Evolutionary conservation across 2,329 filamentous ascomycete species (phyloP).

Genomic region (Exserohilum turcica): DNA sequence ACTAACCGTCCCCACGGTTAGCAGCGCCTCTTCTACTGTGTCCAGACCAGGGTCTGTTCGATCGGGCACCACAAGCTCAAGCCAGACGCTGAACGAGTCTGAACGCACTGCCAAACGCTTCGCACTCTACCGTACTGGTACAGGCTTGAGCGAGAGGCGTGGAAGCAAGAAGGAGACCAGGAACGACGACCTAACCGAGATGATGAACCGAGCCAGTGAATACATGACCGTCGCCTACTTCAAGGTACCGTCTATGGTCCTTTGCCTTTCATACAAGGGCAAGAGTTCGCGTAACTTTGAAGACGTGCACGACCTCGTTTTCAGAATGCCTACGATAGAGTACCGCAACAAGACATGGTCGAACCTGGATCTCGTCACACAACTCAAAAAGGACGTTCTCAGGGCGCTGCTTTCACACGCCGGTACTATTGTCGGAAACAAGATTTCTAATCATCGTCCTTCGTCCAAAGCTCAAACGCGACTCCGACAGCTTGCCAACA

Average conservation of each 20-base stretch:
- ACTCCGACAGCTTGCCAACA: constrained; percentile 82
- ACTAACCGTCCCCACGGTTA: constrained; percentile 11
- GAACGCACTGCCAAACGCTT: constrained; percentile 47
- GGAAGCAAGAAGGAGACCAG: constrained; percentile 62
- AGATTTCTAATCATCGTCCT: constrained; percentile 87
- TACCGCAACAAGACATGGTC: constrained; percentile 99
- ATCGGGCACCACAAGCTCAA: constrained; percentile 32
- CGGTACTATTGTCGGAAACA: constrained; percentile 96
- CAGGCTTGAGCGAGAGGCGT: constrained; percentile 52
- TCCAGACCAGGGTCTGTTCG: constrained; percentile 41
- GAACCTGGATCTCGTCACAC: constrained; percentile 89
- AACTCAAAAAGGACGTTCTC: constrained; percentile 92
- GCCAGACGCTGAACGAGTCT: constrained; percentile 33
- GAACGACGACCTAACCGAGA: constrained; percentile 90
- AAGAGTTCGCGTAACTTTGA: constrained; percentile 94
- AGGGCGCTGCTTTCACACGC: constrained; percentile 93
- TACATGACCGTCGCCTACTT: constrained; percentile 98
- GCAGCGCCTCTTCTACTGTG: constrained; percentile 14
- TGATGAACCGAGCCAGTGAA: constrained; percentile 92
- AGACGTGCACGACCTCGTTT: constrained; percentile 97
- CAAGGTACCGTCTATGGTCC: constrained; percentile 90
- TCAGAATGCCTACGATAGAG: constrained; percentile 90
- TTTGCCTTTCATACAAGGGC: constrained; percentile 96
- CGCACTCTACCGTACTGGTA: constrained; percentile 47
- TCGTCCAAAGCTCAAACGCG: constrained; percentile 77